Evolutionary conservation across 192 early-diverging fungal species (phyloP).

Genomic region (Funneliformis mosseae): DNA sequence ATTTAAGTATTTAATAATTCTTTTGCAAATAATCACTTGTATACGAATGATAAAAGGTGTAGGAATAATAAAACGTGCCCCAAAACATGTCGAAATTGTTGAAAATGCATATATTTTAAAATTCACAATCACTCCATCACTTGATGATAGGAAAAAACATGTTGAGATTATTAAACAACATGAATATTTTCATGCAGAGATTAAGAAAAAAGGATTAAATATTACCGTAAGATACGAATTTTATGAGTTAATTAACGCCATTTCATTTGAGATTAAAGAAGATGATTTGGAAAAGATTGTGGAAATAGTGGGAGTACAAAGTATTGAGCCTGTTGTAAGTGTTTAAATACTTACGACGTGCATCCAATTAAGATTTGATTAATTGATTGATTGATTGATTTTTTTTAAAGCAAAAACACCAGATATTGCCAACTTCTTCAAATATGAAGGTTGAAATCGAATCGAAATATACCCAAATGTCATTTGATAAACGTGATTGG

Average conservation of each 20-base stretch:
- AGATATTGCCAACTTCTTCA: neutral
- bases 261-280: neutral
- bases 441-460: neutral
- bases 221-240: slow-evolving; percentile 3
- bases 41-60: too few relatives aligned
- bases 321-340: slow-evolving; percentile 4
- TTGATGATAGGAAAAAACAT: too few relatives aligned
- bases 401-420: neutral
- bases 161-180: neutral
- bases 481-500: neutral
- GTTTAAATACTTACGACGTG: neutral
- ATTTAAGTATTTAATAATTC: too few relatives aligned
- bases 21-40: too few relatives aligned
- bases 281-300: neutral
- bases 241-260: slow-evolving; percentile 1
- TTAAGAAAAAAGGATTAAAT: neutral
- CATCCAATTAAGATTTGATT: neutral
- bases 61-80: too few relatives aligned
- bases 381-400: neutral
- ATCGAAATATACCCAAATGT: neutral
- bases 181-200: neutral
- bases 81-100: too few relatives aligned
- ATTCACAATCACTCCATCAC: too few relatives aligned
- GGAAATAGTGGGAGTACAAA: neutral
- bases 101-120: too few relatives aligned